Conservation (phyloP, 345 rosid species). For the Brassica rapa region DNA sequence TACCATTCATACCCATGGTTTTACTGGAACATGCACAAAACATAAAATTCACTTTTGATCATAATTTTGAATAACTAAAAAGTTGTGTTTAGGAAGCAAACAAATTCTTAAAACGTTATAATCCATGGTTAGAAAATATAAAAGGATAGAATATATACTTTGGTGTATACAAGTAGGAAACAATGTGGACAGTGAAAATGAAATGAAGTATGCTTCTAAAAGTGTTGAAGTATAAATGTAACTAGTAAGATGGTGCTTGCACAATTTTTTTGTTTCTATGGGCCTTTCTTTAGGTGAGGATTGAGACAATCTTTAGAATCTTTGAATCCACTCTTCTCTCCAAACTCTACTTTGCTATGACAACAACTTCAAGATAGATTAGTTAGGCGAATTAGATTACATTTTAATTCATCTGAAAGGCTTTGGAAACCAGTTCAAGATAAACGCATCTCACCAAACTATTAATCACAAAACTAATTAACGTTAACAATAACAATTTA, state of each 20-base stretch:
- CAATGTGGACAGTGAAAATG: not conserved
- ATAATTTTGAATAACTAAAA: not conserved
- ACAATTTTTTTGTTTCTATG: constrained; percentile 12
- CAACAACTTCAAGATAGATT: constrained; percentile 30
- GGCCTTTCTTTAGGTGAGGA: constrained; percentile 42
- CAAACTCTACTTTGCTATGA: constrained; percentile 33
- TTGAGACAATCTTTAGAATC: constrained; percentile 33
- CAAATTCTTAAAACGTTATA: not conserved
- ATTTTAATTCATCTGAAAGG: constrained; percentile 51
- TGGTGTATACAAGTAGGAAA: constrained; percentile 3
- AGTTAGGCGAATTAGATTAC: constrained; percentile 38
- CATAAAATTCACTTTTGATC: not conserved
- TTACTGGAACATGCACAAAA: not conserved
- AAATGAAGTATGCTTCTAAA: constrained; percentile 11
- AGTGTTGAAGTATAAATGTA: constrained; percentile 17
- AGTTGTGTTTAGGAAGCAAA: not conserved
- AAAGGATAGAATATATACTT: not conserved
- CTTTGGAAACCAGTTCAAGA: constrained; percentile 48
- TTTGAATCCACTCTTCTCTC: constrained; percentile 42
- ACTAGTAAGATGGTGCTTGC: constrained; percentile 1
- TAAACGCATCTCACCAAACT: constrained; percentile 70
- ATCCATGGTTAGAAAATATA: not conserved
- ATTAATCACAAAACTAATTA: constrained; percentile 39
- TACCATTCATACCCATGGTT: not conserved
- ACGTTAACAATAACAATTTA: constrained; percentile 8